Percentiles rank a stretch among this genome's conserved stretches.
phyloP scores from a whole-genome alignment of 2,329 filamentous ascomycete species.

The Curvularia lunata region DNA sequence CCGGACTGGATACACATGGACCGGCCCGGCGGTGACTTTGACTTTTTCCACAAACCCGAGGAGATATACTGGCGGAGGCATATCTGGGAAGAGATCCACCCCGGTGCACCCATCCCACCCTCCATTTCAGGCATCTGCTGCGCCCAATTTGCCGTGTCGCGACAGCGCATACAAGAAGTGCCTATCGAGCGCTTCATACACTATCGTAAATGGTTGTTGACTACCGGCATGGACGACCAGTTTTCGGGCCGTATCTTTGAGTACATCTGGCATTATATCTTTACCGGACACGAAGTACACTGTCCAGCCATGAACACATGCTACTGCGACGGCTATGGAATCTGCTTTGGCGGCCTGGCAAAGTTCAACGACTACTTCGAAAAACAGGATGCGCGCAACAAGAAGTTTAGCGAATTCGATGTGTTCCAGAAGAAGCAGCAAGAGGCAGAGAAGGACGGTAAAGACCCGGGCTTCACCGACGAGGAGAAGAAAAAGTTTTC shows the following conservation, averaged over 20 bases:
- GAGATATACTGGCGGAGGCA: constrained; percentile 45
- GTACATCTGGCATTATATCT: constrained; percentile 52
- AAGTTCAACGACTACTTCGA: constrained; percentile 60
- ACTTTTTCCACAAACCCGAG: constrained; percentile 50
- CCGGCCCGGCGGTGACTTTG: constrained; percentile 48
- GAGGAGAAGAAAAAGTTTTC: constrained; percentile 30
- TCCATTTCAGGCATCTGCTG: constrained; percentile 58
- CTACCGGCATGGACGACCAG: constrained; percentile 47
- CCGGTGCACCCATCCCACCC: constrained; percentile 46
- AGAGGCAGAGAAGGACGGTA: constrained; percentile 41
- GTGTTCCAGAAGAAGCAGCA: constrained; percentile 48
- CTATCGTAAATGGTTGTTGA: constrained; percentile 60
- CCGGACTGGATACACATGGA: constrained; percentile 63
- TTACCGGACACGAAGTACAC: constrained; percentile 48
- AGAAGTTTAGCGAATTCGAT: constrained; percentile 51
- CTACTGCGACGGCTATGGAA: constrained; percentile 69
- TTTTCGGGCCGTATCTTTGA: constrained; percentile 50
- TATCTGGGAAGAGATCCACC: constrained; percentile 53
- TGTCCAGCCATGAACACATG: constrained; percentile 53
- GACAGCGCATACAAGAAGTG: constrained; percentile 57
- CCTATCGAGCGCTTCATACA: constrained; percentile 59
- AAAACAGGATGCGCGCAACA: constrained; percentile 51
- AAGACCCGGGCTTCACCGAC: constrained; percentile 27
- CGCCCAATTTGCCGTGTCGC: constrained; percentile 62
- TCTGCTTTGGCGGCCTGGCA: constrained; percentile 63